Evolutionary conservation across 805 yeast genomes (phyloP).

Genomic region (Candida railenensis): DNA sequence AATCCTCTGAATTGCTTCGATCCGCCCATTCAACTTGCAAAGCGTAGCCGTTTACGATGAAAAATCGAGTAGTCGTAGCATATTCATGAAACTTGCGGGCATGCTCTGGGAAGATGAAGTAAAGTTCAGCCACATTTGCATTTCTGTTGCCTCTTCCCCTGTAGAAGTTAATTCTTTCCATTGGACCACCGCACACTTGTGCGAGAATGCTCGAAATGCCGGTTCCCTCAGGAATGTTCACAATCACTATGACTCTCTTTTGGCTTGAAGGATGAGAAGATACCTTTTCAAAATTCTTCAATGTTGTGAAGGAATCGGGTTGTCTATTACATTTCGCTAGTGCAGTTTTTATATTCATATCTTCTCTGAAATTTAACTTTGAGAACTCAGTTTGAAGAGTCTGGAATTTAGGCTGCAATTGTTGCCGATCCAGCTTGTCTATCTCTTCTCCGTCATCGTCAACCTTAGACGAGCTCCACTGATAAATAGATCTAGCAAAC

Average conservation of each 20-base stretch:
- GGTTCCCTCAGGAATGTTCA: constrained; percentile 39
- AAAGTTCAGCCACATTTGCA: constrained; percentile 37
- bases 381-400: neutral
- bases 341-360: neutral
- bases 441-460: neutral
- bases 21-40: constrained; percentile 49
- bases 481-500: constrained; percentile 9
- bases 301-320: neutral
- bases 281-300: neutral
- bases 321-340: neutral
- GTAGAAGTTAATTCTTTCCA: constrained; percentile 47
- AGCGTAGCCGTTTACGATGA: constrained; percentile 57
- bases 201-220: constrained; percentile 51
- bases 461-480: constrained; percentile 7
- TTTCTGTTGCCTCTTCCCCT: neutral
- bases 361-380: neutral
- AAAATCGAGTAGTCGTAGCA: constrained; percentile 48
- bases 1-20: constrained; percentile 20
- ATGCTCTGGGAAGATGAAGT: constrained; percentile 51
- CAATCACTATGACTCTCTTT: constrained; percentile 32
- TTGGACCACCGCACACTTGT: constrained; percentile 68
- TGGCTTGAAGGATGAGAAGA: neutral
- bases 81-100: constrained; percentile 55
- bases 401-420: too few species aligned
- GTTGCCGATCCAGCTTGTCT: too few species aligned